Evolutionary conservation across 257 asterid species (phyloP).

Genomic region (Nyctanthes arbortristis): DNA sequence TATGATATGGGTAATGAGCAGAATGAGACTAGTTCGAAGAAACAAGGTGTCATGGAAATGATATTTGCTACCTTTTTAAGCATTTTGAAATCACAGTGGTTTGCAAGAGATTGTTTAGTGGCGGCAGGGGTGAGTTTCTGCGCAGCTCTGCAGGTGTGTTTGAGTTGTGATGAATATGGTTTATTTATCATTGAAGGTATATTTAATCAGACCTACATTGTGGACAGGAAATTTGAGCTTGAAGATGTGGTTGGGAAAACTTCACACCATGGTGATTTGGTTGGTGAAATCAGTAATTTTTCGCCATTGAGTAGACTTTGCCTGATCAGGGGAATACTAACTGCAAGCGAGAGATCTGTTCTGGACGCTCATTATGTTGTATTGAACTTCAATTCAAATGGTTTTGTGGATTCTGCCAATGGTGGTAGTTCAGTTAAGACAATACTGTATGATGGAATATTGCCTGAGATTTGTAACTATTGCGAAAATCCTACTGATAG

Average conservation of each 20-base stretch:
- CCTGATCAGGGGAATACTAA: slow-evolving; percentile 87
- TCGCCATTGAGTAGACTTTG: slow-evolving; percentile 78
- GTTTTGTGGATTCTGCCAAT: slow-evolving; percentile 24
- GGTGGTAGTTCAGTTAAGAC: slow-evolving; percentile 42
- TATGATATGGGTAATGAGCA: slow-evolving; percentile 11
- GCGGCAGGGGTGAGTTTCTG: slow-evolving; percentile 95
- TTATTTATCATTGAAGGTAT: slow-evolving; percentile 67
- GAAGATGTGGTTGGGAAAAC: slow-evolving; percentile 39
- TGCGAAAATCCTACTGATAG: slow-evolving; percentile 86
- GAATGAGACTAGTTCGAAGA: slow-evolving; percentile 20
- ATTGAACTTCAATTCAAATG: slow-evolving; percentile 31
- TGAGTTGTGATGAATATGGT: slow-evolving; percentile 67
- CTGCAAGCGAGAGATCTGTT: slow-evolving; percentile 87
- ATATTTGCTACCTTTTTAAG: slow-evolving; percentile 49
- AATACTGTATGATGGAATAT: slow-evolving; percentile 82
- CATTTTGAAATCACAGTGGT: slow-evolving; percentile 65
- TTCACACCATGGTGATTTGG: slow-evolving; percentile 56
- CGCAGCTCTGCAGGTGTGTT: slow-evolving; percentile 79
- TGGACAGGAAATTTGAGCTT: slow-evolving; percentile 31
- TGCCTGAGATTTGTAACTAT: slow-evolving; percentile 77
- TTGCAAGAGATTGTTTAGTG: slow-evolving; percentile 91
- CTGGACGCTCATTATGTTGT: slow-evolving; percentile 51
- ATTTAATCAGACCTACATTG: slow-evolving; percentile 51
- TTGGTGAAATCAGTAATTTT: slow-evolving; percentile 53
- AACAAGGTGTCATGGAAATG: slow-evolving; percentile 45